Conservation (phyloP, 78 protist species). For the Dictyostelium purpureum region DNA sequence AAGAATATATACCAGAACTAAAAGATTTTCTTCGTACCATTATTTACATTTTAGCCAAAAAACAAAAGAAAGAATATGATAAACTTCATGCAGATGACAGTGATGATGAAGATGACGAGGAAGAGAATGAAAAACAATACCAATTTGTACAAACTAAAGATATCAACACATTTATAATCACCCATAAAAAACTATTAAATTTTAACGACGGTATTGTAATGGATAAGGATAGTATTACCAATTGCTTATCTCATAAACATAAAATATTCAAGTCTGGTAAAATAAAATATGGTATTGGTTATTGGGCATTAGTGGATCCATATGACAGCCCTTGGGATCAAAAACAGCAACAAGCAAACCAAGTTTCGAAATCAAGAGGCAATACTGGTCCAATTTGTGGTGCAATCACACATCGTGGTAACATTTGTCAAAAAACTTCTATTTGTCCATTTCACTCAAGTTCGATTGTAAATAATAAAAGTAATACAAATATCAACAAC, state of each 20-base stretch:
- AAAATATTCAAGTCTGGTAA: not conserved
- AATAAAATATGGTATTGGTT: not conserved
- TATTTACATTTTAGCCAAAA: not conserved
- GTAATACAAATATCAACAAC: not conserved
- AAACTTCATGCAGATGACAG: not conserved
- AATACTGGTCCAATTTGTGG: not conserved
- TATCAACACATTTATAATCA: not conserved
- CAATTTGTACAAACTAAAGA: not conserved
- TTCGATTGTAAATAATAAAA: not conserved
- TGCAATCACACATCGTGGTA: not conserved
- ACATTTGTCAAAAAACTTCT: not conserved
- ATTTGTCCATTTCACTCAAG: not conserved
- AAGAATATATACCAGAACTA: not conserved
- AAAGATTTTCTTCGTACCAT: not conserved
- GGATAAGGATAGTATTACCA: slow-evolving; percentile 1
- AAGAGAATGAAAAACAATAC: not conserved
- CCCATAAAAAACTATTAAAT: not conserved
- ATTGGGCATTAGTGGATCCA: not conserved
- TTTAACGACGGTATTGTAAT: not conserved
- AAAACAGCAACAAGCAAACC: not conserved
- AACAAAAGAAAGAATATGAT: not conserved
- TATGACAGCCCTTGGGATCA: not conserved
- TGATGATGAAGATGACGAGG: not conserved
- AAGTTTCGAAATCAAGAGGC: too few species aligned
- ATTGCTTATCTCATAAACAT: not conserved